Evolutionary conservation across 2,329 filamentous ascomycete genomes (phyloP), one percentile per base, ranked within the genome.

Genomic region (Cordyceps javanica): DNA sequence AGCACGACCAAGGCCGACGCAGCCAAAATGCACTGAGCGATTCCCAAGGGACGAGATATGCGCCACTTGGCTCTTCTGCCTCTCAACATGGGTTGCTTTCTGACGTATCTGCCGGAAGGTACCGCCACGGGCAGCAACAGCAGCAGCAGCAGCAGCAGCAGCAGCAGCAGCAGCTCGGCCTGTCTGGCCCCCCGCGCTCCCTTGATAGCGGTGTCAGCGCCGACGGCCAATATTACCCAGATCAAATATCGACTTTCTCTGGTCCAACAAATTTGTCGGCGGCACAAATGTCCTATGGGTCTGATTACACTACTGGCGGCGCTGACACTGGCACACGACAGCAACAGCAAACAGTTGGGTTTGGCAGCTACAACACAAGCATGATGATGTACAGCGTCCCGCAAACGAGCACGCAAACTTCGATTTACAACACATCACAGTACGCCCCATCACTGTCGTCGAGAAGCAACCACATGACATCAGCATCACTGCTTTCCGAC

Each of bases 311-410:
- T 60, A 81, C 85, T 63, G 83, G 86, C 60, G 25, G 23, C 32
- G 42, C 26, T 34, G 51, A 26, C 21, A 26, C 51, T 23, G 51
- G 41, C 11, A 78, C 81, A 63, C 78, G 82, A 61, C 80, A 80
- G 62, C 41, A 55, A 32, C 52, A 55, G 41, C 79, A 79, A 66
- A 72, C 79, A 61, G 80, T 80, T 65, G 71, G 71, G 63, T 86
- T 83, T 66, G 72, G 75, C 67, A 76, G 75, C 71, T 88, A 82
- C 77, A 85, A 77, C 66, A 73, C 85, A 55, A 75, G 82, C 57
- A 82, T 83, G 62, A 85, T 93, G 76, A 87, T 94, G 81, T 95
- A 95, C 77, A 87, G 86, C 75, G 87, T 92, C 67, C 77, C 81
- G 68, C 85, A 86, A 69, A 77, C 84, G 67, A 77, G 76, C 61